These are phyloP conservation scores for Lichtheimia hyalospora DNA, from an alignment of 371 early-diverging fungal species.

Conservation along the genomic window DNA sequence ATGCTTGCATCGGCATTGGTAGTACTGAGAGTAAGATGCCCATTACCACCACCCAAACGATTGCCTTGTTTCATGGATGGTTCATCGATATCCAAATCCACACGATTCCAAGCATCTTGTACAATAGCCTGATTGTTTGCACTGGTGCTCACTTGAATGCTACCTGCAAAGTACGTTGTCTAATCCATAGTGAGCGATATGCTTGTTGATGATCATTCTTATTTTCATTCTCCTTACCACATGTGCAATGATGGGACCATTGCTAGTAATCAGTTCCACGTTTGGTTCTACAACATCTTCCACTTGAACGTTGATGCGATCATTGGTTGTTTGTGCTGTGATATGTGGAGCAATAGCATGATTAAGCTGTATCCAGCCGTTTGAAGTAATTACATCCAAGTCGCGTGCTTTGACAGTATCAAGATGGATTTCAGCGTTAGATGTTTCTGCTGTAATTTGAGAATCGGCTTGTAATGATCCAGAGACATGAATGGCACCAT, in stretches of 20 bases:
- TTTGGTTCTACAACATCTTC: constrained; percentile 7
- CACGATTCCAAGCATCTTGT: constrained; percentile 3
- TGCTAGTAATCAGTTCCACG: constrained; percentile 9
- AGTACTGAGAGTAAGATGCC: constrained; percentile 9
- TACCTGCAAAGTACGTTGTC: constrained; percentile 11
- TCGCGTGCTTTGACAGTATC: constrained; percentile 1
- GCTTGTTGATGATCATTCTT: too few relatives aligned
- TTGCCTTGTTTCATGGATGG: constrained; percentile 8
- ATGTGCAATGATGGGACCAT: constrained; percentile 8
- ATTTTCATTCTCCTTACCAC: constrained; percentile 11
- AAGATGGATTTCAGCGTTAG: constrained; percentile 12
- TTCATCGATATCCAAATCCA: constrained; percentile 6
- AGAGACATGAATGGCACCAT: constrained; percentile 6
- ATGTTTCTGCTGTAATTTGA: constrained; percentile 7
- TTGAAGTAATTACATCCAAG: constrained; percentile 5
- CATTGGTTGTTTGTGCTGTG: constrained; percentile 16
- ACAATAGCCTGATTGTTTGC: constrained; percentile 4
- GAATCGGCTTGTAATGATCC: constrained; percentile 5
- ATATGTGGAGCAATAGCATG: constrained; percentile 1
- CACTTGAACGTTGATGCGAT: constrained; percentile 11
- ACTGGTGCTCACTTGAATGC: constrained; percentile 8
- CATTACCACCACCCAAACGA: constrained; percentile 10
- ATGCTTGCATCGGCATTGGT: constrained; percentile 11
- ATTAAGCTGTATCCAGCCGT: constrained; percentile 7
- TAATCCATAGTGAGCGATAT: background rate